Evolutionary conservation across 306 rosid genomes (phyloP).

Genomic region (Leucaena leucocephala): DNA sequence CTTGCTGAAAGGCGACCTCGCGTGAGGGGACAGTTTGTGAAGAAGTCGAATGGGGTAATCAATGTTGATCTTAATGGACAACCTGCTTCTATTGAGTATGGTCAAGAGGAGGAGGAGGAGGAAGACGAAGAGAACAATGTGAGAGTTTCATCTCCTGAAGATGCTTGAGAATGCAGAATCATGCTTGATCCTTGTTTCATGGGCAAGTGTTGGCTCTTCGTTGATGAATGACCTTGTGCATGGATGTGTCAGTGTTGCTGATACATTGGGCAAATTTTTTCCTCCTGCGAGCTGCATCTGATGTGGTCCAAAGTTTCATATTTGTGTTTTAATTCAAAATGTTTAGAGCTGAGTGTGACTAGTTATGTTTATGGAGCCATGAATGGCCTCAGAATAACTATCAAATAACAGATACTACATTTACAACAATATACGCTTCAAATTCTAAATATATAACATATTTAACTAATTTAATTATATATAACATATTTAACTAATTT

Average conservation of each 20-base stretch:
- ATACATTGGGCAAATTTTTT: conserved; percentile 6
- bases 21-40: conserved; percentile 89
- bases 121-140: conserved; percentile 25
- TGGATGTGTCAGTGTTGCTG: neutral
- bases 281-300: conserved; percentile 20
- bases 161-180: conserved; percentile 30
- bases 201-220: too few relatives aligned
- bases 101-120: conserved; percentile 67
- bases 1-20: conserved; percentile 95
- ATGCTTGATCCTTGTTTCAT: too few relatives aligned
- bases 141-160: conserved; percentile 48
- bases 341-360: neutral
- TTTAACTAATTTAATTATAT: too few relatives aligned
- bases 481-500: too few relatives aligned
- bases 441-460: too few relatives aligned
- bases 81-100: conserved; percentile 68
- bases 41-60: conserved; percentile 63
- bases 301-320: conserved; percentile 28
- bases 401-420: neutral
- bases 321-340: conserved; percentile 32
- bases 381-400: neutral
- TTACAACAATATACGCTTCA: neutral
- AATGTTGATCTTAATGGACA: conserved; percentile 85
- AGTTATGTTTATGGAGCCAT: neutral
- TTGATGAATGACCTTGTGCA: neutral